Evolutionary conservation across 495 filamentous ascomycete genomes (phyloP), one percentile per base, ranked within the genome.

Genomic region (Darksidea phi): DNA sequence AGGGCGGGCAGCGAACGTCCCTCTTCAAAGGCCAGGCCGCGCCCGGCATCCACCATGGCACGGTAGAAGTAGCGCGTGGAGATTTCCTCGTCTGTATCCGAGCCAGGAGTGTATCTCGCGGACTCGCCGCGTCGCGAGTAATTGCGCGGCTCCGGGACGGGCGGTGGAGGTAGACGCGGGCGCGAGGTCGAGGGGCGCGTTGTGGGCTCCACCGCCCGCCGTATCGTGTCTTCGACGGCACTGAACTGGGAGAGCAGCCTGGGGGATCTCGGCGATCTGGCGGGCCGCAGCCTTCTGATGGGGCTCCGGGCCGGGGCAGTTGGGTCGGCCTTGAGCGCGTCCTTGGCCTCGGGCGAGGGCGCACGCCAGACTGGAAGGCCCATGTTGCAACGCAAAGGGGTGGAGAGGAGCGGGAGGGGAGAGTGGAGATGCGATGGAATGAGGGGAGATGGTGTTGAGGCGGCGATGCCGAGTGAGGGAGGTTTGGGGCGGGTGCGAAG

Each of bases 361-460:
- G 83, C 80, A 66, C 80, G 78, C 75, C 79, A 87, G 72, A 87
- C 78, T 86, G 86, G 88, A 61, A 91, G 84, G 77, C 89, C 89
- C 89, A 94, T 93, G 72, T 70, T 79, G 64, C 67, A 34, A 54
- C 50, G 48, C 49, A 37, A 48, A 42, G 47, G 25, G 8, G 36
- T 34, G 28, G 32, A 17, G 28, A 2, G 0, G 52, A 36, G 38
- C 36, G 32, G 60, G 26, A 24, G 55, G 62, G 38, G 47, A 67
- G 50, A 45, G 53, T 36, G 24, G 61, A 11, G 53, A 59, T 41
- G 54, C 48, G 49, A 54, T 38, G 56, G 46, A 15, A n/a, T 37
- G 13, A 26, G 47, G 25, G 55, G 18, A 45, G 48, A 51, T 42
- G 52, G 59, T 21, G 59, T 45, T 43, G 59, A 53, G n/a, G 48